Conservation (phyloP, 768 basidiomycete species). For the Collybia mongolica region DNA sequence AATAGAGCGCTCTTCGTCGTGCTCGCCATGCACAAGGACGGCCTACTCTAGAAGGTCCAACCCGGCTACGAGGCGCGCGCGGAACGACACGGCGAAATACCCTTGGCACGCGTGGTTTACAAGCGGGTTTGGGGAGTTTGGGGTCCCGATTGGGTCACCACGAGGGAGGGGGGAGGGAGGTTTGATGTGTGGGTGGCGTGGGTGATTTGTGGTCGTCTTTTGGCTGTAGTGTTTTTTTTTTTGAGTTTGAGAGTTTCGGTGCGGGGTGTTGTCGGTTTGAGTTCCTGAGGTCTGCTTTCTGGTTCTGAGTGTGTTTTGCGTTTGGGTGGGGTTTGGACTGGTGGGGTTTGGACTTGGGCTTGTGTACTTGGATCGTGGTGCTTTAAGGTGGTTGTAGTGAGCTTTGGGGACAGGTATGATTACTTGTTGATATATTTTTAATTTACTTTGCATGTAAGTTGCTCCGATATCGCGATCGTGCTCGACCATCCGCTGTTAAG, state of each 20-base stretch:
- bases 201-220: neutral
- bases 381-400: too few species aligned
- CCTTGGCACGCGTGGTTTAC: constrained; percentile 21
- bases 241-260: too few species aligned
- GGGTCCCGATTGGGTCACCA: constrained; percentile 11
- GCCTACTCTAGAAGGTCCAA: constrained; percentile 18
- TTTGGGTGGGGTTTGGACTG: too few species aligned
- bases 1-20: constrained; percentile 11
- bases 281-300: constrained; percentile 6
- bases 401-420: too few species aligned
- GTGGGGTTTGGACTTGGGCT: too few species aligned
- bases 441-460: too few species aligned
- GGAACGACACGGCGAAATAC: constrained; percentile 17
- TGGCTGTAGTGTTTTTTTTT: neutral
- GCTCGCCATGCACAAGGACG: constrained; percentile 16
- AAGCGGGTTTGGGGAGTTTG: constrained; percentile 10
- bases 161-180: constrained; percentile 4
- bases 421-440: too few species aligned
- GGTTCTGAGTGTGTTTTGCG: too few species aligned
- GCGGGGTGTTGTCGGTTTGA: constrained; percentile 4
- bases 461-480: too few species aligned
- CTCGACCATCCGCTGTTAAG: too few species aligned
- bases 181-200: constrained; percentile 18
- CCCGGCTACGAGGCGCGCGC: constrained; percentile 8
- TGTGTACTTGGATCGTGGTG: too few species aligned